phyloP scores from a whole-genome alignment of 2,329 filamentous ascomycete genomes.

The Aspergillus ustus region DNA sequence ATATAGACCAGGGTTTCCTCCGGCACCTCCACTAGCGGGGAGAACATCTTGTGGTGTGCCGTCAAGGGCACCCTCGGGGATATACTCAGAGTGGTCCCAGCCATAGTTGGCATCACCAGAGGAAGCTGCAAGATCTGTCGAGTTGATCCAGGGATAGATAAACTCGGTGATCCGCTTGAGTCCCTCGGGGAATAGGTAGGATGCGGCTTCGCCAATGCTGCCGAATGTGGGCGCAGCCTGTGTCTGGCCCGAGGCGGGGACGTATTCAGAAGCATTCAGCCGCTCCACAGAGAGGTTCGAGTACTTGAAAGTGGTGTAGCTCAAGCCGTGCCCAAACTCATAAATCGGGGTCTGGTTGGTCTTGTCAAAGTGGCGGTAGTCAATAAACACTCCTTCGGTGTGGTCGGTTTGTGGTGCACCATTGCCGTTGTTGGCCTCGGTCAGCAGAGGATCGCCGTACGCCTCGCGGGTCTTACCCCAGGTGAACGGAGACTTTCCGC shows the following conservation, averaged over 20 bases:
- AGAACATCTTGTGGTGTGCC: constrained; percentile 60
- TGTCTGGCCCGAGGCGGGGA: constrained; percentile 57
- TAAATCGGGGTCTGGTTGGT: constrained; percentile 61
- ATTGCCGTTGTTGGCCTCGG: constrained; percentile 61
- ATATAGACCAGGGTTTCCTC: constrained; percentile 63
- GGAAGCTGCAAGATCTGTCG: constrained; percentile 57
- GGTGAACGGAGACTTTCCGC: constrained; percentile 66
- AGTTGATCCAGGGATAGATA: constrained; percentile 70
- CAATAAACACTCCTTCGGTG: constrained; percentile 65
- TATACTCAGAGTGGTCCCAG: constrained; percentile 51
- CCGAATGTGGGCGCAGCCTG: constrained; percentile 59
- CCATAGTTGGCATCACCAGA: constrained; percentile 61
- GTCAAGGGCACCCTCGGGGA: constrained; percentile 57
- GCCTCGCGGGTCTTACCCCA: constrained; percentile 58
- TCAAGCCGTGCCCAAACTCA: constrained; percentile 66
- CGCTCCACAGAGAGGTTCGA: constrained; percentile 59
- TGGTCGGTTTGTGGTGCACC: constrained; percentile 64
- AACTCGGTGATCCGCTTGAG: constrained; percentile 57
- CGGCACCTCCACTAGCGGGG: constrained; percentile 61
- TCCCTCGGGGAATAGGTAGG: constrained; percentile 61
- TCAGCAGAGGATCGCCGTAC: constrained; percentile 62
- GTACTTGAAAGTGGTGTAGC: constrained; percentile 67
- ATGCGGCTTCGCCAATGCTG: constrained; percentile 50
- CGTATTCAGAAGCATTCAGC: constrained; percentile 54
- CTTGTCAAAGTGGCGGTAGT: constrained; percentile 59